Base-by-base conservation (phyloP, 1,284 basidiomycete species). In the Sanguinoderma infundibulare region DNA sequence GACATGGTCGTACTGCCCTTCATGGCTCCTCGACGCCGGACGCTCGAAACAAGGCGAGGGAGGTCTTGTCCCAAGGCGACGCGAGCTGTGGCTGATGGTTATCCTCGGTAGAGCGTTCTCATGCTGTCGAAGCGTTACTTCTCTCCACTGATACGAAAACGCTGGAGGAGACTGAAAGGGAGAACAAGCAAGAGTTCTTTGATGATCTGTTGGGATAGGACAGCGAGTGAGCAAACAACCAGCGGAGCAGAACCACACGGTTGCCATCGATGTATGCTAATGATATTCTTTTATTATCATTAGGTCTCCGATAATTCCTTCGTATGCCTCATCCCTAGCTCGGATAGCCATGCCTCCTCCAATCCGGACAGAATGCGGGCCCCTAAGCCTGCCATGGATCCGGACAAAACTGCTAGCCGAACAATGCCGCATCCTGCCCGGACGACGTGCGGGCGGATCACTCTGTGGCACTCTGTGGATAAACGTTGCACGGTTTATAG, bases 181-280 rank as follows among this genome's bases (percentile, higher is more conserved):
- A 76, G 38, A 80, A 86, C 49, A 88, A 92, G 88, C 83, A 92
- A 73, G 86, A 86, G 46, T 92, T 90, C 67, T 73, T 92, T 36
- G 90, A 92, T 62, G 89, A 91, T 56, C 70, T 92, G 3, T 71
- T 91, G 5, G 57, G 50, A n/a, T 66, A 46, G 42, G 28, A 28
- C 24, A n/a, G n/a, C 26, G 22, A 15, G 15, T 24, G 32, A 28
- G 46, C 32, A 30, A 30, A 49, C 22, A 10, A n/a, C 32, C 26
- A 49, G 42, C 20, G 38, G 38, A 15, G 38, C 15, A 15, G 3
- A 39, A n/a, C n/a, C n/a, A n/a, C n/a, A n/a, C n/a, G n/a, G n/a
- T n/a, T n/a, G n/a, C n/a, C n/a, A n/a, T n/a, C n/a, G n/a, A n/a
- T n/a, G 35, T 36, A 17, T 24, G 20, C 28, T 3, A 36, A 28